Evolutionary conservation across 345 rosid genomes (phyloP).

Genomic region (Abelmoschus esculentus): DNA sequence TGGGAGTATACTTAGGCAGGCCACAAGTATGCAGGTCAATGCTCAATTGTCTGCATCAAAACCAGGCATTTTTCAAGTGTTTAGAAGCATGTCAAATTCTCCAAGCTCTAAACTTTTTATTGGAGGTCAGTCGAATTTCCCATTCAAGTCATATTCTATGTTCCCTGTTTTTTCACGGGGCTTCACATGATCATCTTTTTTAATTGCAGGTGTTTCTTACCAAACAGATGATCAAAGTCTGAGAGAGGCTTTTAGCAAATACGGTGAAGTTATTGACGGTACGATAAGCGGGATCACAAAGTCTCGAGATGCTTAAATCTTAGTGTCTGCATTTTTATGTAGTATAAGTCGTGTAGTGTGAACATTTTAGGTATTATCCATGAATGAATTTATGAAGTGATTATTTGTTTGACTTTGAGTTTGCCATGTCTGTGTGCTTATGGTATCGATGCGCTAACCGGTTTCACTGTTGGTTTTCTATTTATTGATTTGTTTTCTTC

Average conservation of each 20-base stretch:
- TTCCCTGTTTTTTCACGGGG: not conserved
- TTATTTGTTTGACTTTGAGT: not conserved
- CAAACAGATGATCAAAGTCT: conserved; percentile 60
- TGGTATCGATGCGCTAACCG: not conserved
- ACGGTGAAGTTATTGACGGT: conserved; percentile 84
- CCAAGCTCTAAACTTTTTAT: conserved; percentile 69
- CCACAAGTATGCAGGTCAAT: conserved; percentile 43
- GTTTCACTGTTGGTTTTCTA: not conserved
- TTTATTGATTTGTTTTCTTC: not conserved
- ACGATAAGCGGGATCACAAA: not conserved
- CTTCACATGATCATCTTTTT: not conserved
- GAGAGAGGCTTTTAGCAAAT: conserved; percentile 65
- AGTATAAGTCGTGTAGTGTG: not conserved
- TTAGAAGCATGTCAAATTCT: conserved; percentile 70
- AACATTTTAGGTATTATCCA: too few relatives aligned
- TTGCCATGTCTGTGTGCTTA: not conserved
- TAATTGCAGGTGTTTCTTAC: conserved; percentile 60
- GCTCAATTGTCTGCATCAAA: conserved; percentile 38
- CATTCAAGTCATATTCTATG: not conserved
- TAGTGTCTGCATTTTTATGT: not conserved
- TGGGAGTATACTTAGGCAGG: conserved; percentile 67
- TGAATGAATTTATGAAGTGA: too few relatives aligned
- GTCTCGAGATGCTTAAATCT: conserved; percentile 8
- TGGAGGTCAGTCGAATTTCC: conserved; percentile 52
- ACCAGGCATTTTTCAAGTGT: conserved; percentile 61